These are phyloP conservation scores for Salix purpurea DNA, from an alignment of 345 rosid genomes.

Conservation along the genomic window DNA sequence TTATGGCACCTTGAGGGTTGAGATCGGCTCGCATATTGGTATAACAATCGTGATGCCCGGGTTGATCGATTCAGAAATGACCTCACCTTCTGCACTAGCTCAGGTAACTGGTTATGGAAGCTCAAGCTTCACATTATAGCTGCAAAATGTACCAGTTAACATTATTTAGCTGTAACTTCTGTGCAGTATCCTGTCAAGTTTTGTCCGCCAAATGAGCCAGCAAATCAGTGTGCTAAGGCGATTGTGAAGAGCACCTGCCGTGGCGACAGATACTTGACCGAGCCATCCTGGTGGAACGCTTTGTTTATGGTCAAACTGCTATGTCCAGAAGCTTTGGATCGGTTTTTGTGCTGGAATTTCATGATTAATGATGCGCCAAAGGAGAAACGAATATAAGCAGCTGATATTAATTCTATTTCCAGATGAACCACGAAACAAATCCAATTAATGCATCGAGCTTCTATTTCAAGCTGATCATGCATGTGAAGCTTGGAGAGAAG, in stretches of 20 bases:
- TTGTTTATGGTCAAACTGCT: conserved; percentile 42
- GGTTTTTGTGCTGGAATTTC: not conserved
- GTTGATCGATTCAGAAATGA: conserved; percentile 24
- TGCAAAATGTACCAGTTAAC: too few relatives aligned
- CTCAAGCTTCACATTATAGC: too few relatives aligned
- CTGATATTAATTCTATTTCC: too few relatives aligned
- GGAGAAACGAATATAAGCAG: too few relatives aligned
- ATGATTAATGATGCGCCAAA: too few relatives aligned
- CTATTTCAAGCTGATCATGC: too few relatives aligned
- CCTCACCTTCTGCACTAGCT: conserved; percentile 3
- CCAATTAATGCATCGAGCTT: too few relatives aligned
- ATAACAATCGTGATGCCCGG: conserved; percentile 46
- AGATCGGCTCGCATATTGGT: conserved; percentile 38
- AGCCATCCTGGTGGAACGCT: conserved; percentile 45
- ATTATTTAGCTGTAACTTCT: not conserved
- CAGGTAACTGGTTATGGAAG: too few relatives aligned
- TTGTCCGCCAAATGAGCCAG: not conserved
- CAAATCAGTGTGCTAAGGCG: conserved; percentile 1
- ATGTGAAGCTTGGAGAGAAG: too few relatives aligned
- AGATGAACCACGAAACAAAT: too few relatives aligned
- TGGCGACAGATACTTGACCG: conserved; percentile 43
- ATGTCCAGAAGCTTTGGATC: conserved; percentile 49
- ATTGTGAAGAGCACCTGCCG: conserved; percentile 34
- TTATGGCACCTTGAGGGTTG: conserved; percentile 43
- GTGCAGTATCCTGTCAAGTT: not conserved